A percentile compares a stretch with the other conserved stretches of the same genome.
phyloP scores from a whole-genome alignment of 164 flowering plant species.

The Nelumbo lutea region DNA sequence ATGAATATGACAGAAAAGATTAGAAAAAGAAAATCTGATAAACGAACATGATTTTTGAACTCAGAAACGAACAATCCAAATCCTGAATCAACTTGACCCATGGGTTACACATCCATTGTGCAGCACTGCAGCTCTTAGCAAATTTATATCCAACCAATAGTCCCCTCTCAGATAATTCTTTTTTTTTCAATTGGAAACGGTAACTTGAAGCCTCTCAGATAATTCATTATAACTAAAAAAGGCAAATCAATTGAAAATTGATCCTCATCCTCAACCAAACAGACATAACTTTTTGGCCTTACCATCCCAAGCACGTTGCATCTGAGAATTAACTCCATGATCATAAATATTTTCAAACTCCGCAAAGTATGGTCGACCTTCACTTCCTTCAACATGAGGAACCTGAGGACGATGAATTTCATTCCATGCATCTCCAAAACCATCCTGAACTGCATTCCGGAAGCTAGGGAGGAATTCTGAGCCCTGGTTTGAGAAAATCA shows the following conservation, averaged over 20 bases:
- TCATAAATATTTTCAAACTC: conserved; percentile 34
- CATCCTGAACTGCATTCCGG: conserved; percentile 43
- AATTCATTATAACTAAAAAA: background rate
- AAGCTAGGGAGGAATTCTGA: conserved; percentile 58
- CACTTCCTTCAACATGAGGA: conserved; percentile 26
- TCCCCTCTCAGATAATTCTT: too few relatives aligned
- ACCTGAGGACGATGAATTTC: conserved; percentile 50
- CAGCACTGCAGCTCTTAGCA: too few relatives aligned
- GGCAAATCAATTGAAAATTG: background rate
- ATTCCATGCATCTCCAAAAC: conserved; percentile 67
- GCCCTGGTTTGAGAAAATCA: conserved; percentile 29
- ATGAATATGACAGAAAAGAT: background rate
- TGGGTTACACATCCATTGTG: too few relatives aligned
- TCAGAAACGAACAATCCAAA: background rate
- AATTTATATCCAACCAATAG: too few relatives aligned
- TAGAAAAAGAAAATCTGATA: background rate
- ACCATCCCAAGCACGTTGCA: conserved; percentile 69
- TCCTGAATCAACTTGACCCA: too few relatives aligned
- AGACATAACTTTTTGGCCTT: conserved; percentile 7
- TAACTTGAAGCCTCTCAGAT: too few relatives aligned
- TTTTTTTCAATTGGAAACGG: too few relatives aligned
- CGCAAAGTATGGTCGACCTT: conserved; percentile 22
- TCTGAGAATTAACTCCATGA: conserved; percentile 25
- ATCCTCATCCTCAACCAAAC: background rate
- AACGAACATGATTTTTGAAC: background rate